phyloP scores from a whole-genome alignment of 2,329 filamentous ascomycete species.

The Colletotrichum tropicale region DNA sequence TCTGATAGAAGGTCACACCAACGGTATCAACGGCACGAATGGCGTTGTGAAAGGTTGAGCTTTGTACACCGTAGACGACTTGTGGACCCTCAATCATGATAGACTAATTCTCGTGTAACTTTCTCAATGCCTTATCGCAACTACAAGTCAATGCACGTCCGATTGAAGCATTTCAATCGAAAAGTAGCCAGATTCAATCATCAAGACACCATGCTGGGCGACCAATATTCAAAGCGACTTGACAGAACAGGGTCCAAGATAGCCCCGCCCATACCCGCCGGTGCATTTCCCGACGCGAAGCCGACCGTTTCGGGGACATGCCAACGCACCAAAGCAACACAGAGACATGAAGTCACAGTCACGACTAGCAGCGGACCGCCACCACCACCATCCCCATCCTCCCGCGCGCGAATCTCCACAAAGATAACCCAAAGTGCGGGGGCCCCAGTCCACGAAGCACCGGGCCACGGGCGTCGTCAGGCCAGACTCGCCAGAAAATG shows the following conservation, averaged over 20 bases:
- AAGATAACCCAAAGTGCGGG: neutral
- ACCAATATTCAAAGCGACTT: neutral
- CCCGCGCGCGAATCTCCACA: neutral
- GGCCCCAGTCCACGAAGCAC: neutral
- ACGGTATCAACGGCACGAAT: neutral
- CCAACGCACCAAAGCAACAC: neutral
- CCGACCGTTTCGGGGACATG: neutral
- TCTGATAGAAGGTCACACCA: neutral
- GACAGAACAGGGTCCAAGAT: neutral
- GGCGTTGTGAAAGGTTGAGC: neutral
- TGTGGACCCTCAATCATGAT: neutral
- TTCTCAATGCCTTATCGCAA: neutral
- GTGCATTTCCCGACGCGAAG: neutral
- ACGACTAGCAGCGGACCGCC: neutral
- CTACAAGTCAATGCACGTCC: neutral
- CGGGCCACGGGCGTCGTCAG: neutral
- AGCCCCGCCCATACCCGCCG: neutral
- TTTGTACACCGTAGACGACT: neutral
- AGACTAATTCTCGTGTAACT: neutral
- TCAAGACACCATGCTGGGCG: neutral
- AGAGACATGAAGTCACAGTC: neutral
- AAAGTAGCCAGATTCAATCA: neutral
- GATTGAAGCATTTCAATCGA: neutral
- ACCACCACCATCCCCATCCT: neutral
- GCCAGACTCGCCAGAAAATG: neutral